Base-by-base conservation (phyloP, 192 early-diverging fungal species). In the Kickxella alabastrina region DNA sequence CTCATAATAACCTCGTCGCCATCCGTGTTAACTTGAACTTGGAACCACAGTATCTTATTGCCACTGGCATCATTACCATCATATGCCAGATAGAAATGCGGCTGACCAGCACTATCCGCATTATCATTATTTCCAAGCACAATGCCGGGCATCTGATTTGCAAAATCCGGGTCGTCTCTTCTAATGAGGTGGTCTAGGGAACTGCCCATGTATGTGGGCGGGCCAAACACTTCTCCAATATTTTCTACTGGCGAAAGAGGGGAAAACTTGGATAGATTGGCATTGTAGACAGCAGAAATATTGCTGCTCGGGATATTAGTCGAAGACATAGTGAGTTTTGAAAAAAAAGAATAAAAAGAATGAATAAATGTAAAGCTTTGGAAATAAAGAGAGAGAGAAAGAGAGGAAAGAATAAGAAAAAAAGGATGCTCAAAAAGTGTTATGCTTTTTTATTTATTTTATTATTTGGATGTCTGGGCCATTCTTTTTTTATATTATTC, bases 11-110 rank as follows among this genome's bases (percentile, higher is more conserved):
- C 25, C 27, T 72, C 68, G n/a, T 61, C 39, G 32, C 53, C 57
- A 4, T 60, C 25, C 1, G 37, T 7, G 14, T 24, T 45, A 7
- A 63, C 49, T 37, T 65, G 21, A 14, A 72, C 52, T 10, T 72
- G 45, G 61, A 72, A 61, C 68, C 68, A 72, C 47, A 72, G 38
- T 3, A 53, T 43, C 49, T 52, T 56, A 23, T 52, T 39, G n/a
- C n/a, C n/a, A n/a, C n/a, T n/a, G n/a, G n/a, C n/a, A 0, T 32
- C 53, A 10, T 27, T 32, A 4, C 43, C 49, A 12, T 41, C 49
- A 22, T 65, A 72, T 1, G 43, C 68, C 12, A 72, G 18, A 19
- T 65, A 71, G 57, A 64, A 71, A 6, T 57, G 43, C 5, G 53
- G 49, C 40, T 45, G 31, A 25, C 28, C 40, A 15, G 40, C 40